Evolutionary conservation across 139 green algal species (phyloP), one percentile per base, ranked within the genome.

Genomic region (Nannochloris sp.): DNA sequence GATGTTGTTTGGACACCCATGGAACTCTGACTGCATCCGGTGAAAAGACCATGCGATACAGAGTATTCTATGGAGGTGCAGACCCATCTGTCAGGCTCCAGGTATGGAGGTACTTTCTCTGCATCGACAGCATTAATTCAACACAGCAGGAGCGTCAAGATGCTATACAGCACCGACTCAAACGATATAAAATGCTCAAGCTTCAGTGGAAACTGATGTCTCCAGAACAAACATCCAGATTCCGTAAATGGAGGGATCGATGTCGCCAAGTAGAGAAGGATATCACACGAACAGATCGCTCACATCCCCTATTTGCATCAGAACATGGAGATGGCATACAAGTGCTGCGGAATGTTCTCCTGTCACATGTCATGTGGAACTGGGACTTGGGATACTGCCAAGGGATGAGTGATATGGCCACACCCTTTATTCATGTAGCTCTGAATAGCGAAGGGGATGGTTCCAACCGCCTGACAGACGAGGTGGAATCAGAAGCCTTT

Each of bases 321-420:
- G 76, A 90, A 36, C 36, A 70, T n/a, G 54, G 72, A 54, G 43
- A 66, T 43, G 57, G 62, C n/a, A 50, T 60, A 7, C 24, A 25
- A 4, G 57, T 65, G 56, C 60, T 90, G 56, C 71, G 76, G 11
- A 51, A 58, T 48, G 74, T 89, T 24, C 76, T 89, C 57, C 78
- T 93, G 16, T 81, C 76, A 4, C 92, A 96, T 67, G 48, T 74
- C 21, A 75, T 89, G 66, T 95, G 83, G 80, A 94, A 96, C 72
- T 84, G 83, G 37, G 86, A 96, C 70, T 73, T 96, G 43, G 82
- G 88, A 11, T 96, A 96, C 66, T 89, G 77, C 67, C 89, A 95
- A 77, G 84, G 88, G 46, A 95, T 95, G 88, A 84, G 66, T 46
- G 88, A 95, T 71, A 67, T 95, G 49, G 68, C 75, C 10, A 51